phyloP scores from a whole-genome alignment of 148 eudicot genomes.

The Rhododendron griersonianum region DNA sequence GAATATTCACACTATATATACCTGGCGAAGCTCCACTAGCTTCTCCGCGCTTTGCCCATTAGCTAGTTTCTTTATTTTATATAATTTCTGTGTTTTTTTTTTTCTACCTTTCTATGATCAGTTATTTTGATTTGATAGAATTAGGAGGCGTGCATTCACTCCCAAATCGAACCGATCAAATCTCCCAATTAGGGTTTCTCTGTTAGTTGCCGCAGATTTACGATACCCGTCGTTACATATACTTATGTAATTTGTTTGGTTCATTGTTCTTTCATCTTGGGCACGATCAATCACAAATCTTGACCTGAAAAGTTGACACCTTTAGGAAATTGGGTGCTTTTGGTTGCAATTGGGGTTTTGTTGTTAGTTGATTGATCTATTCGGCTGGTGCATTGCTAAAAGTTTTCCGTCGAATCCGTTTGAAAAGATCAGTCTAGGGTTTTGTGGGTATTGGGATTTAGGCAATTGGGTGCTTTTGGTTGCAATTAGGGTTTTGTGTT shows the following conservation, averaged over 20 bases:
- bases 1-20: not conserved
- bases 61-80: not conserved
- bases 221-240: not conserved
- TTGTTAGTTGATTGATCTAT: not conserved
- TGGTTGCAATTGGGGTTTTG: not conserved
- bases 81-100: not conserved
- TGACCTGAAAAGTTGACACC: not conserved
- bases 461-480: no score
- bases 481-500: not conserved
- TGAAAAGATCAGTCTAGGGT: not conserved
- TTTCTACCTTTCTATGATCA: not conserved
- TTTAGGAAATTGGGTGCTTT: not conserved
- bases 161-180: slow-evolving; percentile 1
- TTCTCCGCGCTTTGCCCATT: slow-evolving; percentile 6
- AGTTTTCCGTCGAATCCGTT: not conserved
- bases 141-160: slow-evolving; percentile 19
- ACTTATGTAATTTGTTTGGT: not conserved
- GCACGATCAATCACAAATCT: not conserved
- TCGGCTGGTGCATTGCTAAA: not conserved
- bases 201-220: slow-evolving; percentile 23
- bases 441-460: slow-evolving; percentile 1
- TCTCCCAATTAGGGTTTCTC: slow-evolving; percentile 15
- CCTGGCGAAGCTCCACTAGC: not conserved
- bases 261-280: not conserved
- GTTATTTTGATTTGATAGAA: not conserved